phyloP scores from a whole-genome alignment of 495 filamentous ascomycete genomes.

The Talaromyces trachyspermus region DNA sequence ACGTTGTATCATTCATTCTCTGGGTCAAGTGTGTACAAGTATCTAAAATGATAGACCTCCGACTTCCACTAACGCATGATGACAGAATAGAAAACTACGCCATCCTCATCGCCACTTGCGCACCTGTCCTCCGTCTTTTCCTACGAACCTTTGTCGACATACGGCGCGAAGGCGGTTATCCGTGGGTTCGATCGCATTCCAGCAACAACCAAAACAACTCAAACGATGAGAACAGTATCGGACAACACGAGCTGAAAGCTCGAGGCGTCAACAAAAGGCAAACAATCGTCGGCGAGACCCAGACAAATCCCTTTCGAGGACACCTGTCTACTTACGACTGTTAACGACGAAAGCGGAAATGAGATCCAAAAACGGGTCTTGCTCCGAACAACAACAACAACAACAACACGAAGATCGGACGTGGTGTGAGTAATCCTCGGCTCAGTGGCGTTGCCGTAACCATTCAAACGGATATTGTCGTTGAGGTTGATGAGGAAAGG shows the following conservation, averaged over 20 bases:
- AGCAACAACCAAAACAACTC: slow-evolving; percentile 8
- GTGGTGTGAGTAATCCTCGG: too few species aligned
- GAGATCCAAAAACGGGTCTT: not conserved
- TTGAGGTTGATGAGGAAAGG: slow-evolving; percentile 20
- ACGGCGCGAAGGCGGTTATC: slow-evolving; percentile 19
- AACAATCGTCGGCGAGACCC: not conserved
- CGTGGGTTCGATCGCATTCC: slow-evolving; percentile 21
- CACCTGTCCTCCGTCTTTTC: slow-evolving; percentile 26
- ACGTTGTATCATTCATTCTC: slow-evolving; percentile 28
- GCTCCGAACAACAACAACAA: not conserved
- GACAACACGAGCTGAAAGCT: slow-evolving; percentile 8
- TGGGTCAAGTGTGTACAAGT: slow-evolving; percentile 33
- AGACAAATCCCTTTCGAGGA: slow-evolving; percentile 2
- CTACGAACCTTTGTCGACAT: slow-evolving; percentile 22
- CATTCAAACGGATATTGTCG: slow-evolving; percentile 25
- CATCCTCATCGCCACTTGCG: slow-evolving; percentile 27
- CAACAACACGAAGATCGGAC: slow-evolving; percentile 3
- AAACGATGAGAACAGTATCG: slow-evolving; percentile 8
- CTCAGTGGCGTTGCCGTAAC: slow-evolving; percentile 18
- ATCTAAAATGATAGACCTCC: too few species aligned
- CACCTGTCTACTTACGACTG: not conserved
- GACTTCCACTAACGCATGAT: too few species aligned
- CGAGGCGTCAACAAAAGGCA: not conserved
- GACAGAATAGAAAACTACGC: slow-evolving; percentile 32
- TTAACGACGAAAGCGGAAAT: not conserved